Percentiles rank a stretch among this genome's conserved stretches.
These are phyloP conservation scores for Scolecobasidium constrictum DNA, from an alignment of 2,329 filamentous ascomycete genomes.

Conservation along the genomic window DNA sequence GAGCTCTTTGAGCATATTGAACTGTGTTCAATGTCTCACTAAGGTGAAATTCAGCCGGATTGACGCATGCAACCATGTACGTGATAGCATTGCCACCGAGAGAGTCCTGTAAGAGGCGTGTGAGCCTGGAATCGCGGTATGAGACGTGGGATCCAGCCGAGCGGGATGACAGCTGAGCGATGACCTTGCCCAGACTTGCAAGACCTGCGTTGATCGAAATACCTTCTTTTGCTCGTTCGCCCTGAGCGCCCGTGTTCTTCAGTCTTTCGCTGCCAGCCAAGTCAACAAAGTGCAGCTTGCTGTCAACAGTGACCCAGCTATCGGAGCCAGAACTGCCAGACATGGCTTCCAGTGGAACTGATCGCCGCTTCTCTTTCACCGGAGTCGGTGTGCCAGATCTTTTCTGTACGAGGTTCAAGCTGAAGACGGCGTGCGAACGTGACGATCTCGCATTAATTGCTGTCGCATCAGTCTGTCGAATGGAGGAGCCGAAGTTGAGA, in stretches of 20 bases:
- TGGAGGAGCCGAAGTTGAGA: constrained; percentile 83
- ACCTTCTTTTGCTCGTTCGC: constrained; percentile 86
- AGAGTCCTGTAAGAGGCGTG: constrained; percentile 88
- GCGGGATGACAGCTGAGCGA: constrained; percentile 90
- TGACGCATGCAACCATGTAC: constrained; percentile 99
- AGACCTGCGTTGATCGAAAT: constrained; percentile 97
- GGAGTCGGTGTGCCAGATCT: constrained; percentile 48
- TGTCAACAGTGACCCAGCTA: constrained; percentile 74
- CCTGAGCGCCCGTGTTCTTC: constrained; percentile 94
- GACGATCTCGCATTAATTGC: constrained; percentile 97
- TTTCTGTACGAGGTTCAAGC: constrained; percentile 81
- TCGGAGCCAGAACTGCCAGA: constrained; percentile 36
- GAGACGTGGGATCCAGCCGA: constrained; percentile 84
- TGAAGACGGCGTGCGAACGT: constrained; percentile 94
- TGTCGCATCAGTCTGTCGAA: constrained; percentile 92
- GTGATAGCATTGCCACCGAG: constrained; percentile 95
- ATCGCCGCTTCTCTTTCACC: constrained; percentile 70
- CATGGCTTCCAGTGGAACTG: constrained; percentile 73
- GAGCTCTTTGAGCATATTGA: constrained; percentile 86
- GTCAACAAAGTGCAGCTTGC: constrained; percentile 98
- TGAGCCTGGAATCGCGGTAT: constrained; percentile 96
- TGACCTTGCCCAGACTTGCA: constrained; percentile 92
- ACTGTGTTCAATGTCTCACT: constrained; percentile 97
- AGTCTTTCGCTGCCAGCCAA: constrained; percentile 90
- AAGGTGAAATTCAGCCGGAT: constrained; percentile 89